Evolutionary conservation across 2,329 filamentous ascomycete species (phyloP).

Genomic region (Tolypocladium pustulatum): DNA sequence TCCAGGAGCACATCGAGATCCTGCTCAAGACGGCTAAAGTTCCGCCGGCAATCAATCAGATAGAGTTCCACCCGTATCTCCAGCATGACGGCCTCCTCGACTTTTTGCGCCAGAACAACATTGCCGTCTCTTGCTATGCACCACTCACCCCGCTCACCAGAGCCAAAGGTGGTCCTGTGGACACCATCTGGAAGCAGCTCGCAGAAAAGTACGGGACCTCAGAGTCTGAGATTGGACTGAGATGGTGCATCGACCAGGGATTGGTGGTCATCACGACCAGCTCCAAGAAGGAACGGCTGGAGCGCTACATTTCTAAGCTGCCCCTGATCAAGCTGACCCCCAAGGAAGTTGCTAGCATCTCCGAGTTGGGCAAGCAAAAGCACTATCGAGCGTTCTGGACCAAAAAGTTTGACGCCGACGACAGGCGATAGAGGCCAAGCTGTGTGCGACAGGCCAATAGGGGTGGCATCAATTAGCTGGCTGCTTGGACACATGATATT

Average conservation of each 20-base stretch:
- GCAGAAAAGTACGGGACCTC: slow-evolving; percentile 49
- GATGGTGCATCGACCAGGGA: slow-evolving; percentile 52
- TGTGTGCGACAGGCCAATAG: neutral
- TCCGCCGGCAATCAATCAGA: slow-evolving; percentile 64
- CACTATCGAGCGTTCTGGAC: slow-evolving; percentile 52
- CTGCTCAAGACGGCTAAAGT: slow-evolving; percentile 49
- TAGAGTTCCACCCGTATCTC: slow-evolving; percentile 70
- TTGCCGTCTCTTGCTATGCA: slow-evolving; percentile 44
- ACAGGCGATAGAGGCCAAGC: slow-evolving; percentile 21
- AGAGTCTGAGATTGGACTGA: slow-evolving; percentile 43
- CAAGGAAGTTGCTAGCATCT: slow-evolving; percentile 46
- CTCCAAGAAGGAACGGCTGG: slow-evolving; percentile 44
- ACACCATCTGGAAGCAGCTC: slow-evolving; percentile 36
- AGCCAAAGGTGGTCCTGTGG: slow-evolving; percentile 42
- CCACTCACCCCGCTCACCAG: slow-evolving; percentile 41
- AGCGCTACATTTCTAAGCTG: slow-evolving; percentile 40
- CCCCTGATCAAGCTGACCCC: slow-evolving; percentile 47
- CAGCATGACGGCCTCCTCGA: slow-evolving; percentile 50
- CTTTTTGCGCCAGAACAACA: slow-evolving; percentile 46
- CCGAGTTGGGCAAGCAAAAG: slow-evolving; percentile 45
- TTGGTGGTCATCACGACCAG: slow-evolving; percentile 51
- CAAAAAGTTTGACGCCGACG: slow-evolving; percentile 39
- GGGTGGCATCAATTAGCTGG: too few relatives aligned
- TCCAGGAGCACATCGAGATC: slow-evolving; percentile 42
- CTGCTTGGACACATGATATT: neutral